Evolutionary conservation across 208 protist genomes (phyloP).

Genomic region (Trypanosomatidae sp.): DNA sequence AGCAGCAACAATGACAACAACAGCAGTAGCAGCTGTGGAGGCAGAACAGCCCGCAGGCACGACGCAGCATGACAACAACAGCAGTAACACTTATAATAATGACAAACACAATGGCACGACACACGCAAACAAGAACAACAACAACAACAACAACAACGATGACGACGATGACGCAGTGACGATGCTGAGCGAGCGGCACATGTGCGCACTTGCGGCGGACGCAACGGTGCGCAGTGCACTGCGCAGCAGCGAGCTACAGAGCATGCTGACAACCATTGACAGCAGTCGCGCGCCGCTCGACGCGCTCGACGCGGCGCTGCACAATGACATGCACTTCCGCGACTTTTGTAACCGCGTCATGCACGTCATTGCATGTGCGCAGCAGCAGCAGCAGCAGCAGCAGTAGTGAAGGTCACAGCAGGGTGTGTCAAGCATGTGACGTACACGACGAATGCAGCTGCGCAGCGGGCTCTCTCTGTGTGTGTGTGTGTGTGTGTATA

Average conservation of each 20-base stretch:
- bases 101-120: background rate
- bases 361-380: slow-evolving; percentile 14
- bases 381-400: slow-evolving; percentile 6
- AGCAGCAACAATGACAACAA: background rate
- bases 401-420: background rate
- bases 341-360: slow-evolving; percentile 51
- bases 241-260: slow-evolving; percentile 32
- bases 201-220: slow-evolving; percentile 34
- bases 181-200: slow-evolving; percentile 49
- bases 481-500: too few relatives aligned
- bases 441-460: too few relatives aligned
- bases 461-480: background rate
- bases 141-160: slow-evolving; percentile 4
- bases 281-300: slow-evolving; percentile 51
- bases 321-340: slow-evolving; percentile 62
- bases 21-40: background rate
- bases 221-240: slow-evolving; percentile 27
- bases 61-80: too few relatives aligned
- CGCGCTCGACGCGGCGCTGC: slow-evolving; percentile 63
- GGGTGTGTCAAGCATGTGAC: background rate
- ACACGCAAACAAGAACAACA: too few relatives aligned
- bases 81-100: background rate
- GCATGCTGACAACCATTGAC: slow-evolving; percentile 47
- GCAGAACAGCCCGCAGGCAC: too few relatives aligned
- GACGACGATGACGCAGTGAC: slow-evolving; percentile 14